phyloP scores from a whole-genome alignment of 2,329 filamentous ascomycete species.

The Chrysoporthe deuterocubensis region DNA sequence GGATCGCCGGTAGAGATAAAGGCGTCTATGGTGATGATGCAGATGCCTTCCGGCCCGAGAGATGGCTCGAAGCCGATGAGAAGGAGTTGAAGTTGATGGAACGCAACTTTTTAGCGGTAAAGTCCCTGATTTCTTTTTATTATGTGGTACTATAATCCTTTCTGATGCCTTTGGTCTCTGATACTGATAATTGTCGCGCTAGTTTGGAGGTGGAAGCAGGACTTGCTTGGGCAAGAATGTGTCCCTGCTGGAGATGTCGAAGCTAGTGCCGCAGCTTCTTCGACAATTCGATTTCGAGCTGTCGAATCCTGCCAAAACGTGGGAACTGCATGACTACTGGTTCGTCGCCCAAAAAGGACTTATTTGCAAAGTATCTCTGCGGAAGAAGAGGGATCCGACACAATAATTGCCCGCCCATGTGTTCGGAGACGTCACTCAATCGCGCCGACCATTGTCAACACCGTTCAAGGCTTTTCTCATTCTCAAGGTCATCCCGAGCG shows the following conservation, averaged over 20 bases:
- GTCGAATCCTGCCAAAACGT: neutral
- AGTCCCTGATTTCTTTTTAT: too few relatives aligned
- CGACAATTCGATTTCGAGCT: constrained; percentile 41
- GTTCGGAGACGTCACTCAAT: too few relatives aligned
- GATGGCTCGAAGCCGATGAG: constrained; percentile 48
- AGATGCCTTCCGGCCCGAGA: constrained; percentile 50
- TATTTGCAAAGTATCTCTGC: constrained; percentile 5
- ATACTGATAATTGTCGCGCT: neutral
- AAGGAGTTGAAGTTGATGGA: constrained; percentile 40
- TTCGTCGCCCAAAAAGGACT: constrained; percentile 13
- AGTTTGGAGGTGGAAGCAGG: constrained; percentile 36
- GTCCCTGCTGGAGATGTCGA: constrained; percentile 48
- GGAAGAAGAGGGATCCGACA: neutral
- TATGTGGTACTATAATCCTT: too few relatives aligned
- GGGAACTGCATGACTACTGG: constrained; percentile 12
- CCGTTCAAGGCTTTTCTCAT: too few relatives aligned
- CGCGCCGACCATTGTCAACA: too few relatives aligned
- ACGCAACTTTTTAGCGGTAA: constrained; percentile 26
- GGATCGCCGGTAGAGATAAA: constrained; percentile 43
- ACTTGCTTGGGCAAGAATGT: constrained; percentile 51
- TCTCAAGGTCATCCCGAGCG: too few relatives aligned
- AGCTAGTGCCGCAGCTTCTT: constrained; percentile 45
- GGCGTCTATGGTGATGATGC: constrained; percentile 44
- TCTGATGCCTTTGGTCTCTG: neutral
- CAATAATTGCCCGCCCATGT: neutral